Evolutionary conservation across 2,329 filamentous ascomycete species (phyloP).

Genomic region (Ophiocordyceps unilateralis): DNA sequence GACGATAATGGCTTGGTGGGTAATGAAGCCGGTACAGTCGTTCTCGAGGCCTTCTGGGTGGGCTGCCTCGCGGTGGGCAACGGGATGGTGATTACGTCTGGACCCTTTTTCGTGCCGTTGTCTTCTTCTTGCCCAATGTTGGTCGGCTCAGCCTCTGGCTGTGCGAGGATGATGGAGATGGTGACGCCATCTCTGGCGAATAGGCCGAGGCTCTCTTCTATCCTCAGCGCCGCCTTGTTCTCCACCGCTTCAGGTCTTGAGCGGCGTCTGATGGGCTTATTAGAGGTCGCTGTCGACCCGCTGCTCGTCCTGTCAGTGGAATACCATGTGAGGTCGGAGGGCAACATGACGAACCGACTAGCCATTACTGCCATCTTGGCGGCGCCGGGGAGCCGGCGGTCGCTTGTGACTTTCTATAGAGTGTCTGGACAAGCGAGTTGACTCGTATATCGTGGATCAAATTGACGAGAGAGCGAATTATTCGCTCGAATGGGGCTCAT

Average conservation of each 20-base stretch:
- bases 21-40: neutral
- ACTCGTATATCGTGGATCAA: too few relatives aligned
- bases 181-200: neutral
- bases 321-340: neutral
- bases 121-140: neutral
- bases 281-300: neutral
- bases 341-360: neutral
- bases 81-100: neutral
- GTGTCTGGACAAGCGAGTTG: too few relatives aligned
- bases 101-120: neutral
- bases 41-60: too few relatives aligned
- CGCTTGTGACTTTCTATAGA: neutral
- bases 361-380: neutral
- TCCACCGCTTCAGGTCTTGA: neutral
- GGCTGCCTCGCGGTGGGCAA: neutral
- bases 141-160: neutral
- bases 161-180: neutral
- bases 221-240: neutral
- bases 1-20: neutral
- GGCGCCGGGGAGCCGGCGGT: neutral
- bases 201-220: neutral
- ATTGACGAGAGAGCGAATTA: too few relatives aligned
- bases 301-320: neutral
- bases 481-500: too few relatives aligned
- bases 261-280: neutral